Percentiles rank a stretch among this genome's conserved stretches.
Conservation (phyloP, 129 eudicot genomes). For the Rutidosis leptorrhynchoides region DNA sequence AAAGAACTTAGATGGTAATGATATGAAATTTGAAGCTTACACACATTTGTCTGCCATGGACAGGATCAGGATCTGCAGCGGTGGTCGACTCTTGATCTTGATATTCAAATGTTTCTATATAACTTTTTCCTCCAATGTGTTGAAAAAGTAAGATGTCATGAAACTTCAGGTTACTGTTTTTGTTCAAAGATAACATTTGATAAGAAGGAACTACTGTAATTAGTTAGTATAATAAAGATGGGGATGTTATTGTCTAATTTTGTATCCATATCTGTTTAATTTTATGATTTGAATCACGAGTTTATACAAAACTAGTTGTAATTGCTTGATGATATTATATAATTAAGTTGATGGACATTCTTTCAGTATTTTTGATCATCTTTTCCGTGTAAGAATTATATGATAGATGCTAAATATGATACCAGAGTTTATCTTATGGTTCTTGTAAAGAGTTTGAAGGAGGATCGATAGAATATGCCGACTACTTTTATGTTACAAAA, state of each 20-base stretch:
- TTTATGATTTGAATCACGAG: too few relatives aligned
- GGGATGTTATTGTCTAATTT: neutral
- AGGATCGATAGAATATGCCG: neutral
- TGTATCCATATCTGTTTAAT: too few relatives aligned
- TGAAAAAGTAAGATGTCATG: constrained; percentile 14
- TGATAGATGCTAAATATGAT: neutral
- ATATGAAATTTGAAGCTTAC: constrained; percentile 6
- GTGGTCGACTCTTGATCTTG: constrained; percentile 23
- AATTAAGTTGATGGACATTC: neutral
- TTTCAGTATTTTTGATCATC: neutral
- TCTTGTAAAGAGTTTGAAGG: neutral
- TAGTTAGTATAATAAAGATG: constrained; percentile 6
- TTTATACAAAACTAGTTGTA: neutral
- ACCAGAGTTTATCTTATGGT: neutral
- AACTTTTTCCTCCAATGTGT: constrained; percentile 9
- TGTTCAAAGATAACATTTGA: neutral
- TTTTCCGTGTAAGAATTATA: neutral
- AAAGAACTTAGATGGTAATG: neutral
- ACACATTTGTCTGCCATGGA: constrained; percentile 12
- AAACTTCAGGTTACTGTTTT: neutral
- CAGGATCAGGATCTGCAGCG: constrained; percentile 5
- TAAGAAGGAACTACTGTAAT: neutral
- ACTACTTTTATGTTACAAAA: neutral
- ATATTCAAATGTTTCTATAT: constrained; percentile 10
- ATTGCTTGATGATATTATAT: neutral